Evolutionary conservation across 768 basidiomycete genomes (phyloP).

Genomic region (Boletus rubropictus): DNA sequence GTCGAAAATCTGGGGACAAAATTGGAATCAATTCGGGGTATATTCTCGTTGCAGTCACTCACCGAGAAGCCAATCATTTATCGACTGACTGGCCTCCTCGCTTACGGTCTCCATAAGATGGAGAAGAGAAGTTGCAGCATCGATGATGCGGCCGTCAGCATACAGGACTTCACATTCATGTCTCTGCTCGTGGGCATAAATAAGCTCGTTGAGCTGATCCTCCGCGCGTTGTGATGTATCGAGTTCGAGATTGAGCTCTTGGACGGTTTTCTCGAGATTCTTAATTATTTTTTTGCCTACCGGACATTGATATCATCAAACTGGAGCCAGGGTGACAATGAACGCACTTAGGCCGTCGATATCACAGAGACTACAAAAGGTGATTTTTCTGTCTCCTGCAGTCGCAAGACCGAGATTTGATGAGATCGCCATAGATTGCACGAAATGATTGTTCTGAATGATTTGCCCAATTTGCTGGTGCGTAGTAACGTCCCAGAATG

Average conservation of each 20-base stretch:
- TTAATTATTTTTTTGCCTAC: no score
- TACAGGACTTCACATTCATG: background rate
- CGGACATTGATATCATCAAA: no score
- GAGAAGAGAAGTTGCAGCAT: conserved; percentile 1
- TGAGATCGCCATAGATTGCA: background rate
- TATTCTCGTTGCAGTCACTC: background rate
- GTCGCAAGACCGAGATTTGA: background rate
- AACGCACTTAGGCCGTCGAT: no score
- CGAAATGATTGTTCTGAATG: background rate
- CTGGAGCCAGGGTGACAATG: no score
- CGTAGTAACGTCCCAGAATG: conserved; percentile 5
- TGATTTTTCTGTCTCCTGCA: no score
- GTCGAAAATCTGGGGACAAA: background rate
- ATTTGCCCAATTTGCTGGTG: conserved; percentile 1
- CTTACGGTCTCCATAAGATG: background rate
- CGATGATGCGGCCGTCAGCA: background rate
- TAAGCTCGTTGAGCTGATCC: no score
- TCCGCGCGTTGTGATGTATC: no score
- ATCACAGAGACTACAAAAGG: no score
- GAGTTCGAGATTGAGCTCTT: no score
- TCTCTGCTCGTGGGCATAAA: background rate
- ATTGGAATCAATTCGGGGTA: background rate
- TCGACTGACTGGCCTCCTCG: background rate
- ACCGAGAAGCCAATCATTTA: background rate
- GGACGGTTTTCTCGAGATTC: no score